Evolutionary conservation across 2,329 filamentous ascomycete species (phyloP).

Genomic region (Fusarium musae): DNA sequence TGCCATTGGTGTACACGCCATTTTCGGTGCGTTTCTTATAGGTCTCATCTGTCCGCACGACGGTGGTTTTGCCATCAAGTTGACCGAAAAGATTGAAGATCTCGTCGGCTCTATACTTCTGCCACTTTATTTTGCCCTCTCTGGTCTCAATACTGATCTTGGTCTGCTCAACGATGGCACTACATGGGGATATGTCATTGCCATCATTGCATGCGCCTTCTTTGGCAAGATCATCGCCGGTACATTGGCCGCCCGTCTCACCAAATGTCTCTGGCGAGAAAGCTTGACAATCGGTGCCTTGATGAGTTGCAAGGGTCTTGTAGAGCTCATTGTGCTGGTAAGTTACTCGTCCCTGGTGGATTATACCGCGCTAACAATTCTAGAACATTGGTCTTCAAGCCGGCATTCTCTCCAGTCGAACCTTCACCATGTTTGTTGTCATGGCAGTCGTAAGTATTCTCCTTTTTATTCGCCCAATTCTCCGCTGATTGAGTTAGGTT

Average conservation of each 20-base stretch:
- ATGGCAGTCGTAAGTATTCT: constrained; percentile 74
- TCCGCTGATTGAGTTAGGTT: constrained; percentile 50
- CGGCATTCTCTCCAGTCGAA: constrained; percentile 80
- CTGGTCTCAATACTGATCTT: constrained; percentile 87
- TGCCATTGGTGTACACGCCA: constrained; percentile 92
- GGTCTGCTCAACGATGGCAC: constrained; percentile 84
- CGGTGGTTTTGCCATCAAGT: constrained; percentile 87
- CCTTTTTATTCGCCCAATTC: accelerated
- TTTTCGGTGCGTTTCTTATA: constrained; percentile 92
- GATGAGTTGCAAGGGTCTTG: constrained; percentile 97
- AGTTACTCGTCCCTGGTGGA: constrained; percentile 41
- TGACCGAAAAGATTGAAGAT: constrained; percentile 96
- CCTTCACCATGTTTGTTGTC: constrained; percentile 94
- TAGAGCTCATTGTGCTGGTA: constrained; percentile 94
- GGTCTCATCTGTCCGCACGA: constrained; percentile 92
- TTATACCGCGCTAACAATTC: background rate
- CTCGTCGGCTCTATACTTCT: constrained; percentile 84
- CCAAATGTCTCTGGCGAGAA: constrained; percentile 87
- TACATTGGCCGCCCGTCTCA: constrained; percentile 76
- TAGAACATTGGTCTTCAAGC: constrained; percentile 83
- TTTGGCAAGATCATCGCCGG: constrained; percentile 86
- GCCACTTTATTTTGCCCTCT: constrained; percentile 93
- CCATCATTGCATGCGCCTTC: constrained; percentile 84
- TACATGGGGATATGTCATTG: constrained; percentile 91
- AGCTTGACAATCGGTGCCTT: constrained; percentile 86